Evolutionary conservation across 345 rosid species (phyloP).

Genomic region (Schrenkiella parvula): DNA sequence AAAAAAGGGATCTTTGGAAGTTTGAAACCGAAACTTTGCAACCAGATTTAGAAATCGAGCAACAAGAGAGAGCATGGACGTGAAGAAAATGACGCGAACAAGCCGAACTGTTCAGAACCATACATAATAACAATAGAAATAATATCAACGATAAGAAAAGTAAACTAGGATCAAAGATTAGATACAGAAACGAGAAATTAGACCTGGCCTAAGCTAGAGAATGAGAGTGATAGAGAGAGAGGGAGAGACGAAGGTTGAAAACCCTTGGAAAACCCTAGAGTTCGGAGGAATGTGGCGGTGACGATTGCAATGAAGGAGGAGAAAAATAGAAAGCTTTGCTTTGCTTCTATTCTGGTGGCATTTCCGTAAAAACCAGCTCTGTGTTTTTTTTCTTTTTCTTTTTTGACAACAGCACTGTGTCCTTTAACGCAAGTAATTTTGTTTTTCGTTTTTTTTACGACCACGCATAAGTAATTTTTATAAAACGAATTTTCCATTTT

Average conservation of each 20-base stretch:
- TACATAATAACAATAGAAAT: not conserved
- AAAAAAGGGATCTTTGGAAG: not conserved
- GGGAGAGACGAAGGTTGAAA: slow-evolving; percentile 10
- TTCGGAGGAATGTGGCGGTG: slow-evolving; percentile 16
- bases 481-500: not conserved
- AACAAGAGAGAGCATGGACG: slow-evolving; percentile 8
- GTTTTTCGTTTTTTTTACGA: not conserved
- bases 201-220: slow-evolving; percentile 4
- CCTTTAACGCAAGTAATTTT: not conserved
- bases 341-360: slow-evolving; percentile 13
- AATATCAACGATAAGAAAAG: not conserved
- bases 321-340: not conserved
- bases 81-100: not conserved
- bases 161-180: not conserved
- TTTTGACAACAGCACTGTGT: not conserved
- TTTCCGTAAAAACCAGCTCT: not conserved
- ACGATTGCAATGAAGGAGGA: slow-evolving; percentile 7
- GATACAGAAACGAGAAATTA: not conserved
- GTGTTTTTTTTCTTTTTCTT: too few species aligned
- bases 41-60: not conserved
- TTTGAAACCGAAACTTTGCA: not conserved
- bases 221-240: not conserved
- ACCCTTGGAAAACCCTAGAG: slow-evolving; percentile 32
- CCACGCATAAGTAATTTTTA: not conserved
- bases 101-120: not conserved